Evolutionary conservation across 306 rosid genomes (phyloP).

Genomic region (Rosa rugosa): DNA sequence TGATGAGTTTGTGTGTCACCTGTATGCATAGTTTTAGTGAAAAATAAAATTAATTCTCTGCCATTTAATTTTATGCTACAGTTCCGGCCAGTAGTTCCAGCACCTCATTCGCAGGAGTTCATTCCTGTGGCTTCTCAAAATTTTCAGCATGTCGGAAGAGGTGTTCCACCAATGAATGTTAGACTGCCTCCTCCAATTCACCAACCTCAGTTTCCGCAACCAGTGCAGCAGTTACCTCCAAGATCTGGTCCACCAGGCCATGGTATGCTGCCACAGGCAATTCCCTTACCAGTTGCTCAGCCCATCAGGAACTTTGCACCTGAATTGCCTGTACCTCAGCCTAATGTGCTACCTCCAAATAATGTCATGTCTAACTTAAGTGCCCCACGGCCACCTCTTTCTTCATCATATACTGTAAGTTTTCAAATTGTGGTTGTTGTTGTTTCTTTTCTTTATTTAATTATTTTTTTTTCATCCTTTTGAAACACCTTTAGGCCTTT

Average conservation of each 20-base stretch:
- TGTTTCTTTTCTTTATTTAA: background rate
- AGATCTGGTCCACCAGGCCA: slow-evolving; percentile 64
- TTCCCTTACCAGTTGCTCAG: slow-evolving; percentile 59
- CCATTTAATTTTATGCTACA: slow-evolving; percentile 32
- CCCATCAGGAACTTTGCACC: slow-evolving; percentile 57
- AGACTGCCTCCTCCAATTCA: slow-evolving; percentile 68
- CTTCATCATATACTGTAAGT: slow-evolving; percentile 74
- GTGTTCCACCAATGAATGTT: slow-evolving; percentile 63
- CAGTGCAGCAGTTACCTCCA: slow-evolving; percentile 64
- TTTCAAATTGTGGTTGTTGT: slow-evolving; percentile 19
- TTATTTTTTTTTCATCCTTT: slow-evolving; percentile 6
- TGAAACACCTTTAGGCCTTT: slow-evolving; percentile 20
- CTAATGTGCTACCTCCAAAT: slow-evolving; percentile 59
- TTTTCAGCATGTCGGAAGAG: slow-evolving; percentile 70
- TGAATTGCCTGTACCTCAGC: slow-evolving; percentile 53
- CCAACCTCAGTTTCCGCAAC: slow-evolving; percentile 65
- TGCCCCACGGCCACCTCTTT: slow-evolving; percentile 59
- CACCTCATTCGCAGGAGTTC: slow-evolving; percentile 70
- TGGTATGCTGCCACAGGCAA: slow-evolving; percentile 48
- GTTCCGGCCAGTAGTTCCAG: slow-evolving; percentile 72
- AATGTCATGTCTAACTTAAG: slow-evolving; percentile 56
- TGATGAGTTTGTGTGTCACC: slow-evolving; percentile 13
- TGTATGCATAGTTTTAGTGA: slow-evolving; percentile 1
- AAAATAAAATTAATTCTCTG: background rate
- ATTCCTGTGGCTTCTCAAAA: slow-evolving; percentile 66